phyloP scores from a whole-genome alignment of 2,329 filamentous ascomycete species.

The Passalora sequoiae region DNA sequence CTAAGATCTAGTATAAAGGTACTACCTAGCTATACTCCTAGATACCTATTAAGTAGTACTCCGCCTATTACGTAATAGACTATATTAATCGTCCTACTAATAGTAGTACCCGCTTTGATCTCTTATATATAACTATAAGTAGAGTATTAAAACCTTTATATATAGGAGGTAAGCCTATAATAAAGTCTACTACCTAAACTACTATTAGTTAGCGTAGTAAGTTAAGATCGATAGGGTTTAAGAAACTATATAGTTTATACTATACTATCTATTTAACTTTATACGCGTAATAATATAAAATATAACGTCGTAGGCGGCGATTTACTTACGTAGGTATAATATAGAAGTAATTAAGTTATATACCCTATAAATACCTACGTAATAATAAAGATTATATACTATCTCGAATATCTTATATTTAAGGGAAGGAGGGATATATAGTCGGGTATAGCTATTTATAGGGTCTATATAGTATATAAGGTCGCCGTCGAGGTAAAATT shows the following conservation, averaged over 20 bases:
- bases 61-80: background rate
- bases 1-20: background rate
- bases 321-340: background rate
- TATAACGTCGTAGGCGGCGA: background rate
- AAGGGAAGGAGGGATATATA: conserved; percentile 1
- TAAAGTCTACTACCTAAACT: conserved; percentile 2
- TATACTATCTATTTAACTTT: background rate
- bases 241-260: background rate
- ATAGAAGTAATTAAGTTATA: background rate
- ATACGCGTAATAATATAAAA: background rate
- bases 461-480: conserved; percentile 3
- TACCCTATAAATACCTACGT: conserved; percentile 1
- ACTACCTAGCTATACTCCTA: background rate
- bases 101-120: conserved; percentile 2
- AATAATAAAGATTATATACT: background rate
- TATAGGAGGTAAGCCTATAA: conserved; percentile 1
- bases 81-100: conserved; percentile 1
- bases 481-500: conserved; percentile 3
- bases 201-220: background rate
- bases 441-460: background rate
- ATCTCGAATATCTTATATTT: conserved; percentile 5
- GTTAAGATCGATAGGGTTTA: background rate
- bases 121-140: conserved; percentile 8
- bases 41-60: background rate
- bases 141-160: conserved; percentile 2